Evolutionary conservation across 2,329 filamentous ascomycete genomes (phyloP).

Genomic region (Monosporascus sp.): DNA sequence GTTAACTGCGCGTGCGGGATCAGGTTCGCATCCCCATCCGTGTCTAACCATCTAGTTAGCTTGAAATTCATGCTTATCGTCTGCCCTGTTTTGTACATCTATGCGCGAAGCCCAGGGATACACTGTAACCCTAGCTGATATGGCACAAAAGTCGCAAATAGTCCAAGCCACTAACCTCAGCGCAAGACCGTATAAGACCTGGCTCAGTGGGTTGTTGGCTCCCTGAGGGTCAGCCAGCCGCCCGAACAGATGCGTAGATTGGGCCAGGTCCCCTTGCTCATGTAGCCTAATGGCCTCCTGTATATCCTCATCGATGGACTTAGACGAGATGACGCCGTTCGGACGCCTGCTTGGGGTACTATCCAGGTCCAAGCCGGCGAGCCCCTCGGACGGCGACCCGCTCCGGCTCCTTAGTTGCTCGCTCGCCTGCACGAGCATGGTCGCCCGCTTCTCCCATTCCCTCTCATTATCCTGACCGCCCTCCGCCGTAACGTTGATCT

Average conservation of each 20-base stretch:
- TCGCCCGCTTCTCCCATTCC: conserved; percentile 89
- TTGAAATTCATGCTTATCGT: conserved; percentile 1
- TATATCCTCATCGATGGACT: conserved; percentile 64
- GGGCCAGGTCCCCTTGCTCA: conserved; percentile 72
- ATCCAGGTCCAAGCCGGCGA: conserved; percentile 23
- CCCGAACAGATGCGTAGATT: conserved; percentile 81
- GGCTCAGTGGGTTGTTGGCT: conserved; percentile 86
- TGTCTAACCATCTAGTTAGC: conserved; percentile 53
- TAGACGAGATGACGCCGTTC: conserved; percentile 37
- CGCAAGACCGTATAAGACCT: conserved; percentile 92
- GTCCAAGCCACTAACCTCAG: conserved; percentile 55
- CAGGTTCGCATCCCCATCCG: conserved; percentile 80
- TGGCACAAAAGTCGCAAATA: neutral
- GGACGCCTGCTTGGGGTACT: conserved; percentile 9
- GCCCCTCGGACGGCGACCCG: conserved; percentile 23
- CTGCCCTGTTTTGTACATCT: neutral
- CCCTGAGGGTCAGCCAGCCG: conserved; percentile 76
- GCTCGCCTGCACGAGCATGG: conserved; percentile 69
- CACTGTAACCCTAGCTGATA: neutral
- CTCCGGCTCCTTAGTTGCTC: conserved; percentile 35
- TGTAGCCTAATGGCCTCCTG: conserved; percentile 95
- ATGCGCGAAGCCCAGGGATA: too few relatives aligned
- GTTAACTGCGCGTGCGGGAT: conserved; percentile 68
- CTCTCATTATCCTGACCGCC: conserved; percentile 51
- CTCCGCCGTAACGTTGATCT: conserved; percentile 49